Evolutionary conservation across 305 asterid genomes (phyloP), one percentile per base, ranked within the genome.

Genomic region (Ilex paraguariensis): DNA sequence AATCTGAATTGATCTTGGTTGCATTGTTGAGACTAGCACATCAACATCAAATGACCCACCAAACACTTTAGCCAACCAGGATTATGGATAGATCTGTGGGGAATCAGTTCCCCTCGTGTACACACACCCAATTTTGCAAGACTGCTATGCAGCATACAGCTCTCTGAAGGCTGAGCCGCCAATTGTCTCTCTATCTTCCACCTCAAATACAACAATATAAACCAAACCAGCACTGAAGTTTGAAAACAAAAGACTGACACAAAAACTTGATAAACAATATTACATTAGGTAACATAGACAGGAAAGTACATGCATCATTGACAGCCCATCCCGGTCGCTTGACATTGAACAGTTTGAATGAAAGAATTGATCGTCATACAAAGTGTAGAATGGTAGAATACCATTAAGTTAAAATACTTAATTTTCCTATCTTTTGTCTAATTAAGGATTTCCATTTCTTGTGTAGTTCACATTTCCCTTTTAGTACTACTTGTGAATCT

Each of bases 161-260:
- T 77, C 97, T 85, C 74, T 91, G 97, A 16, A 94, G 33, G 96
- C 98, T 28, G 99, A 93, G 62, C 99, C 98, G 30, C 99, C 99
- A 45, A 94, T 91, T 2, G 63, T 60, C 73, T 94, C 96, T 61
- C 97, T 79, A 69, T 94, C 99, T 50, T 83, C 95, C 66, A 94
- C 99, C 90, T 94, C 98, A 69, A 94, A 88, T 32, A 94, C 61
- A 56, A 94, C 64, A 58, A 94, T 90, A 58, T 90, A 91, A 55
- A 93, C 76, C 44, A 87, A 73, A 50, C 78, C 83, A 13, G 96
- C 77, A 79, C 81, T 93, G 81, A 84, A 79, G 65, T 87, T 87
- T 46, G 99, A 87, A 64, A 21, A 21, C 28, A 21, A 21, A 21
- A 21, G 28, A 21, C 28, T 1, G 28, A 21, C 28, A 21, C 28